Conservation (phyloP, 306 rosid genomes). For the Vicia villosa region DNA sequence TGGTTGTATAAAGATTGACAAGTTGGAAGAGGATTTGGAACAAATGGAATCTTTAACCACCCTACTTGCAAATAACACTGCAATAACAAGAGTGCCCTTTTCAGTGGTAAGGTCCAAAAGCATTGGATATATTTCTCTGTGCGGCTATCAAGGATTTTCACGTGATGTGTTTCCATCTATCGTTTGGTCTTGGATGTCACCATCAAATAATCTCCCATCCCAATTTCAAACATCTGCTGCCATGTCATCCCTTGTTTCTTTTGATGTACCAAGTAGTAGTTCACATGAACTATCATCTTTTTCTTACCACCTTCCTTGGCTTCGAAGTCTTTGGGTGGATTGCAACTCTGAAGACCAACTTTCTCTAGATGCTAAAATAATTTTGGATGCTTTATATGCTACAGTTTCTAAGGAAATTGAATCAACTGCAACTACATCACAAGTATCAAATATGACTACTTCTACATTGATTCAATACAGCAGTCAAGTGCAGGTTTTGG, state of each 20-base stretch:
- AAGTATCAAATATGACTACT: background rate
- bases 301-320: background rate
- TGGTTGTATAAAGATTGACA: slow-evolving; percentile 39
- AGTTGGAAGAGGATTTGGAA: slow-evolving; percentile 36
- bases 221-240: background rate
- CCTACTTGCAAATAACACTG: slow-evolving; percentile 40
- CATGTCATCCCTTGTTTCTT: slow-evolving; percentile 3
- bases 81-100: slow-evolving; percentile 38
- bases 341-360: background rate
- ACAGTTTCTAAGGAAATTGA: background rate
- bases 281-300: background rate
- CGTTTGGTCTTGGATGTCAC: slow-evolving; percentile 41
- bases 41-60: slow-evolving; percentile 36
- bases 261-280: background rate
- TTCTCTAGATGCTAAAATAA: background rate
- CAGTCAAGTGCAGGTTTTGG: background rate
- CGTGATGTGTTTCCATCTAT: slow-evolving; percentile 35
- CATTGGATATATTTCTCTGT: slow-evolving; percentile 37
- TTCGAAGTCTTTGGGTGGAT: slow-evolving; percentile 12
- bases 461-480: background rate
- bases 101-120: slow-evolving; percentile 20
- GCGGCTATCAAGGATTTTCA: slow-evolving; percentile 38
- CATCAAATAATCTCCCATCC: slow-evolving; percentile 14
- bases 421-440: slow-evolving; percentile 21
- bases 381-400: slow-evolving; percentile 22